phyloP scores from a whole-genome alignment of 805 yeast genomes.

The Saturnispora ahearnii region DNA sequence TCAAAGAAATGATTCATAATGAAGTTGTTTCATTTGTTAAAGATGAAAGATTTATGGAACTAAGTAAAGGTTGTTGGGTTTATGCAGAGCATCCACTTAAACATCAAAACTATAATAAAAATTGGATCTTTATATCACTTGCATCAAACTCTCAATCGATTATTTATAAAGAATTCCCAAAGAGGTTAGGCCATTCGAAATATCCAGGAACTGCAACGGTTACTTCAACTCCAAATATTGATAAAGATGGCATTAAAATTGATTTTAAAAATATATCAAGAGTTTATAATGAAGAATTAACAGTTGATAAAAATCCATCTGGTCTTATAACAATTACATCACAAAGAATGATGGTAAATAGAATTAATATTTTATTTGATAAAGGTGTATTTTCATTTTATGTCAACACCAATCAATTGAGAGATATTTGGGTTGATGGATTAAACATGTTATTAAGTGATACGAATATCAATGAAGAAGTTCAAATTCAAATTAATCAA shows the following conservation, averaged over 20 bases:
- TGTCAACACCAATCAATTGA: slow-evolving; percentile 59
- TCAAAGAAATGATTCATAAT: slow-evolving; percentile 39
- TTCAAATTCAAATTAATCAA: slow-evolving; percentile 35
- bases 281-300: slow-evolving; percentile 39
- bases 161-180: slow-evolving; percentile 50
- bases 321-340: slow-evolving; percentile 49
- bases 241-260: slow-evolving; percentile 45
- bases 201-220: slow-evolving; percentile 5
- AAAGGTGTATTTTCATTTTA: slow-evolving; percentile 43
- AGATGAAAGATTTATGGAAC: slow-evolving; percentile 63
- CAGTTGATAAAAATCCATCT: slow-evolving; percentile 28
- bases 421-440: slow-evolving; percentile 75
- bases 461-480: slow-evolving; percentile 33
- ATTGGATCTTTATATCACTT: slow-evolving; percentile 43
- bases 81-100: slow-evolving; percentile 47
- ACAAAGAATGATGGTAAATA: slow-evolving; percentile 28
- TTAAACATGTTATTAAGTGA: slow-evolving; percentile 41
- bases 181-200: slow-evolving; percentile 29
- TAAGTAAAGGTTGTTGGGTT: slow-evolving; percentile 78
- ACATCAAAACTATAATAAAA: slow-evolving; percentile 9
- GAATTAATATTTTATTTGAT: slow-evolving; percentile 18
- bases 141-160: slow-evolving; percentile 59
- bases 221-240: slow-evolving; percentile 43
- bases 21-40: slow-evolving; percentile 65
- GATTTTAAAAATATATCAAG: slow-evolving; percentile 42